These are phyloP conservation scores for Ulvella scutata DNA, from an alignment of 139 green algal species.

Conservation along the genomic window DNA sequence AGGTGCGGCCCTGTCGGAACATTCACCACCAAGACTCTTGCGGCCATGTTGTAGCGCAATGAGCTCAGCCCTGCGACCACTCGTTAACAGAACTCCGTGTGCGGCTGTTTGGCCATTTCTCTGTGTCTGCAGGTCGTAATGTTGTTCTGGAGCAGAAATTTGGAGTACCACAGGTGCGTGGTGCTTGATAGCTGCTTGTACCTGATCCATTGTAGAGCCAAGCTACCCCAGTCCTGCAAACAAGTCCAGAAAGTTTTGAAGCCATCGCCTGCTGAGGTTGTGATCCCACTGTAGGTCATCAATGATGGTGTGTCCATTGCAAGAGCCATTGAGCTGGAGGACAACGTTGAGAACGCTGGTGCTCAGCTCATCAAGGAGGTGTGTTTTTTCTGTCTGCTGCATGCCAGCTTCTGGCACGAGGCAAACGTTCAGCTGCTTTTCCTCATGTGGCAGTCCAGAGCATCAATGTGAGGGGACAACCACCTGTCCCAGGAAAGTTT, in stretches of 20 bases:
- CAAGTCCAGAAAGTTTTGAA: too few species aligned
- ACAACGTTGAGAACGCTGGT: constrained; percentile 90
- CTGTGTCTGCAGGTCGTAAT: constrained; percentile 86
- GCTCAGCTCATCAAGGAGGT: constrained; percentile 96
- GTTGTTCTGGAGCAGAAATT: constrained; percentile 94
- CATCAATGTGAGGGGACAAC: too few species aligned
- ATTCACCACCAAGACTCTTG: background rate
- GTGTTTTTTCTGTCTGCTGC: background rate
- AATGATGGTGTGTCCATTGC: constrained; percentile 97
- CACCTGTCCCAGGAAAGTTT: too few species aligned
- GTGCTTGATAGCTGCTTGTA: too few species aligned
- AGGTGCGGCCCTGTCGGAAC: constrained; percentile 26
- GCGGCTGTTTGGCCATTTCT: too few species aligned
- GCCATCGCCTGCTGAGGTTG: background rate
- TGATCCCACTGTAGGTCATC: constrained; percentile 64
- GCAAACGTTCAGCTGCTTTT: too few species aligned
- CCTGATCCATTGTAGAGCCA: too few species aligned
- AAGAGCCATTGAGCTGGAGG: constrained; percentile 84
- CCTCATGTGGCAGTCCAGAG: too few species aligned
- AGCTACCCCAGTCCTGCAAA: too few species aligned
- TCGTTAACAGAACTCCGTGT: background rate
- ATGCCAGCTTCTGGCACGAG: too few species aligned
- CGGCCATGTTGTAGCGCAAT: background rate
- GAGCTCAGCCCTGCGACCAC: background rate
- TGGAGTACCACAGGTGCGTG: constrained; percentile 57